Evolutionary conservation across 345 rosid genomes (phyloP), one percentile per base, ranked within the genome.

Genomic region (Aegle marmelos): DNA sequence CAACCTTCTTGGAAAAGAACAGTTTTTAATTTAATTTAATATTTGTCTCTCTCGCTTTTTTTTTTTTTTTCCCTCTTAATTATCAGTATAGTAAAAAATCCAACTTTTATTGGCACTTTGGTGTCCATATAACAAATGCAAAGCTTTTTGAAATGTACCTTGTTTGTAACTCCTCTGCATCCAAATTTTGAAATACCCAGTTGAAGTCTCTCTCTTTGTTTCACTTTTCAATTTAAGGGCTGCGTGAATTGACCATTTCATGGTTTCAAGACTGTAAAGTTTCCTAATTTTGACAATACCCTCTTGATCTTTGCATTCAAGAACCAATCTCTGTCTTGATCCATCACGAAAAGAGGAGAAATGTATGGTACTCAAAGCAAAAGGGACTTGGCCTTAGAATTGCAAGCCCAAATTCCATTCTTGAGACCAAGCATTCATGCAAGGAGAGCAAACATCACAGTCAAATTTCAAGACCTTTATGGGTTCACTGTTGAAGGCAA

Each of bases 391-490:
- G 82, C 94, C 19, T 76, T 91, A 25, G 98, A 93, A 70, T 80
- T 91, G 3, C 97, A 91, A 81, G 83, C 92, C 21, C 98, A 94
- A 86, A 84, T 93, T 77, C 90, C 92, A 37, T 86, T 90, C 79
- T 86, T 97, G 85, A 88, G 99, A 79, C 99, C 98, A 5, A 97
- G 99, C 84, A 97, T 97, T 84, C 98, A 97, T 85, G 88, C 99
- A 0, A 84, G 98, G 79, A 88, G 98, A 86, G 99, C 99, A 34
- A 94, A 93, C 84, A 75, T 97, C 58, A 80, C 87, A 5, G 99
- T 97, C 9, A 97, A 93, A 81, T 97, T 97, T 79, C 99, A 97
- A 59, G 99, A 94, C 88, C 85, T 94, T 7, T 97, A 97, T 76
- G 96, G 96, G 1, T 97, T 97, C 84, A 90, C 92, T 21, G 99